phyloP scores from a whole-genome alignment of 163 green algal genomes.

The Chloromonas sp. region DNA sequence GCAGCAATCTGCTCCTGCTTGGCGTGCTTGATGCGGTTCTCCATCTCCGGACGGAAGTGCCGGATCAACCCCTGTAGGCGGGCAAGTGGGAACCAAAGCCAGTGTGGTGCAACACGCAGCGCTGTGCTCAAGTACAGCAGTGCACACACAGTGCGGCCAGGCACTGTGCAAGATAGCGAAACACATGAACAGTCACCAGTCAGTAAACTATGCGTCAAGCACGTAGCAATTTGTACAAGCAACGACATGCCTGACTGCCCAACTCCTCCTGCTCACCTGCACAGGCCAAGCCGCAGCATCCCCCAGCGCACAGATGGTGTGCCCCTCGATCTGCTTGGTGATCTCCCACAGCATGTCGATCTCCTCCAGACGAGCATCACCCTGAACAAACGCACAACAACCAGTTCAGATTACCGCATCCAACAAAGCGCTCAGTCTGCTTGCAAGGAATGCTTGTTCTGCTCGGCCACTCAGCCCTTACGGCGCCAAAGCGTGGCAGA shows the following conservation, averaged over 20 bases:
- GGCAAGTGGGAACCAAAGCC: background rate
- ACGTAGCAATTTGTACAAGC: background rate
- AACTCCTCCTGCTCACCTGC: conserved; percentile 35
- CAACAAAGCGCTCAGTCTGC: too few species aligned
- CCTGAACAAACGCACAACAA: conserved; percentile 25
- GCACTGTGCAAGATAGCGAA: background rate
- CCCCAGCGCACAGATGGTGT: conserved; percentile 98
- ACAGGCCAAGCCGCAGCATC: conserved; percentile 97
- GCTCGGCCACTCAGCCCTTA: too few species aligned
- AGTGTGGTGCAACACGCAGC: too few species aligned
- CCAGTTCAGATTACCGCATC: too few species aligned
- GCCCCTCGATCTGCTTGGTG: conserved; percentile 98
- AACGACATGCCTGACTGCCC: too few species aligned
- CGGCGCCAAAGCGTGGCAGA: too few species aligned
- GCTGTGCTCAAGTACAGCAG: background rate
- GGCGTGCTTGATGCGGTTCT: conserved; percentile 77
- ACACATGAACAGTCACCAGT: background rate
- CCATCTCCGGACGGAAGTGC: conserved; percentile 89
- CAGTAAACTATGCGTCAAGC: background rate
- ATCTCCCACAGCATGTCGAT: conserved; percentile 99
- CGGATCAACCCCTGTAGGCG: conserved; percentile 77
- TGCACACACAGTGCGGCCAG: background rate
- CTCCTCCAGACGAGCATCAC: conserved; percentile 83
- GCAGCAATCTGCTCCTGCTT: conserved; percentile 12
- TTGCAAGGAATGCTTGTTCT: too few species aligned